Evolutionary conservation across 768 basidiomycete species (phyloP), one percentile per base, ranked within the genome.

Genomic region (Atractiella rhizophila): DNA sequence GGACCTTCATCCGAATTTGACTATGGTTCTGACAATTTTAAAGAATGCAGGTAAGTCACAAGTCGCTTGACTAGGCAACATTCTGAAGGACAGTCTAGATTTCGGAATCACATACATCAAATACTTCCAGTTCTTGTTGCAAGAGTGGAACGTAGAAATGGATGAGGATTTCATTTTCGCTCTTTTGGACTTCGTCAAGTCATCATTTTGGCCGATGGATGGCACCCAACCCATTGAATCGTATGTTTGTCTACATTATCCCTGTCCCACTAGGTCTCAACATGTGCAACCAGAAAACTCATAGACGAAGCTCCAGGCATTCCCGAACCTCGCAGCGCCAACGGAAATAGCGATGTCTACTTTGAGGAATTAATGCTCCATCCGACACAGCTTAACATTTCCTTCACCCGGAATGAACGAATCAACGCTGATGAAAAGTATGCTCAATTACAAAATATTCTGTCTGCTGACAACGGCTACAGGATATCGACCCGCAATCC

Each of bases 31-130:
- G 2, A 72, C 82, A 39, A 74, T 86, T 64, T 63, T 96, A 42
- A 94, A 94, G 52, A 88, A 96, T 55, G 71, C 82, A 66, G 80
- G 88, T 82, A 46, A 53, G 61, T 48, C 11, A 6, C 18, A n/a
- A 35, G 11, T 33, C 13, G n/a, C 23, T 7, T 0, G 15, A 16
- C 13, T 18, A 40, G 33, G 7, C 30, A 12, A 33, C n/a, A 24
- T 37, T 19, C 46, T 52, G 25, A 28, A 18, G 15, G 31, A 34
- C 37, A 36, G 11, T 30, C 40, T 36, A 98, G 91, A 76, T n/a
- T 91, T 96, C 49, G 91, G 91, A 15, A 91, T 98, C 8, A 59
- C 82, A n/a, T 96, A 91, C 57, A 67, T 98, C 63, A 96, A 96
- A 60, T 96, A 96, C 54, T 88, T 81, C 40, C 86, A 86, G 2